Percentiles rank a stretch among this genome's conserved stretches.
These are phyloP conservation scores for Aurantiochytrium sp. DNA, from an alignment of 108 stramenopile genomes.

Conservation along the genomic window DNA sequence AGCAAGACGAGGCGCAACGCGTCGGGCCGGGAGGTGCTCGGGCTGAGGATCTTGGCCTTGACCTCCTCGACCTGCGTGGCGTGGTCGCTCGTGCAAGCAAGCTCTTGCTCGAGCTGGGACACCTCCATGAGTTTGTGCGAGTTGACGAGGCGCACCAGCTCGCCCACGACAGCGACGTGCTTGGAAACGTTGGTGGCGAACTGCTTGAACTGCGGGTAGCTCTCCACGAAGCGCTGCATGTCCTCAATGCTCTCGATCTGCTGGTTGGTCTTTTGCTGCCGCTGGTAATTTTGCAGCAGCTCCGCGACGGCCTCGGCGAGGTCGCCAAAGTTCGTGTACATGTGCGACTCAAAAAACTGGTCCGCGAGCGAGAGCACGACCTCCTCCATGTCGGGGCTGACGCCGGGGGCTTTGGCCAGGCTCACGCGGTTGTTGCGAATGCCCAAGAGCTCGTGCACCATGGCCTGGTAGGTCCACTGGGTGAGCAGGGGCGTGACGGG, in stretches of 20 bases:
- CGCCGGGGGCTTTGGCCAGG: conserved; percentile 77
- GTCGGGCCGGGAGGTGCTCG: conserved; percentile 78
- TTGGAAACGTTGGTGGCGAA: conserved; percentile 81
- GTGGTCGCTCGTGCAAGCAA: conserved; percentile 90
- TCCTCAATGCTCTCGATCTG: conserved; percentile 85
- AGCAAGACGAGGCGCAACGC: conserved; percentile 92
- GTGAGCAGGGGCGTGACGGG: conserved; percentile 92
- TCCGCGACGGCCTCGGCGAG: conserved; percentile 88
- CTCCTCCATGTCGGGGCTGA: conserved; percentile 80
- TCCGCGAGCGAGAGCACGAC: conserved; percentile 90
- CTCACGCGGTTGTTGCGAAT: conserved; percentile 91
- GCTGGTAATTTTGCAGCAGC: conserved; percentile 88
- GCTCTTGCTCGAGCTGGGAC: conserved; percentile 95
- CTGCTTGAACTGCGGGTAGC: conserved; percentile 85
- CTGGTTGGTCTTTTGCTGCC: conserved; percentile 68
- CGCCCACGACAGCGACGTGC: conserved; percentile 95
- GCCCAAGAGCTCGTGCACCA: conserved; percentile 98
- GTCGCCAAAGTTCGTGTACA: conserved; percentile 94
- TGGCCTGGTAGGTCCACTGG: conserved; percentile 99
- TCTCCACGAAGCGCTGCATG: conserved; percentile 97
- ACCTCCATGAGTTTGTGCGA: conserved; percentile 89
- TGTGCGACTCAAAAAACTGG: conserved; percentile 80
- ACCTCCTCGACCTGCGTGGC: conserved; percentile 76
- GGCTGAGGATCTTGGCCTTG: conserved; percentile 73
- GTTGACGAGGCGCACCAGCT: conserved; percentile 86